Base-by-base conservation (phyloP, 805 yeast genomes). In the Scheffersomyces lignosus region DNA sequence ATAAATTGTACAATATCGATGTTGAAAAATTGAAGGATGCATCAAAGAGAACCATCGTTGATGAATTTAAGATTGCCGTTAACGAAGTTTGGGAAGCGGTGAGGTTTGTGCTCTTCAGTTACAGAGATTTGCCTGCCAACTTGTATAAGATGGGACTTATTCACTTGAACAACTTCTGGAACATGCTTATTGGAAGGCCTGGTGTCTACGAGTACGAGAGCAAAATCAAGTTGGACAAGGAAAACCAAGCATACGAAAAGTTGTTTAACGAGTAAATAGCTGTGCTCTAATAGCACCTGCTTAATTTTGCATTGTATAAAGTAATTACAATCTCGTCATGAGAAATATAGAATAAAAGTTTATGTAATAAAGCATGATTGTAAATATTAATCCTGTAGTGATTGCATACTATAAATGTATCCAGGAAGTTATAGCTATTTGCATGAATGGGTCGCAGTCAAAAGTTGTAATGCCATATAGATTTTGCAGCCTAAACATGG, bases 91-190 rank as follows among this genome's bases (percentile, higher is more conserved):
- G 60, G 41, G 75, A 64, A 9, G 96, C 93, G 0, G 49, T 86
- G 24, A 63, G 60, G 41, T 89, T 87, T 60, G 77, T 91, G 15
- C 58, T 76, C 37, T 53, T 61, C 17, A 80, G 95, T 31, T 90
- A 91, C 60, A 48, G 71, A 33, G 72, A 80, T 27, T 73, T 91
- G 44, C 97, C 97, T 8, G 66, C 68, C 37, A 75, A 80, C 37
- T 27, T 85, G 1, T 78, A 74, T 62, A 71, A 75, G 25, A 45
- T 78, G 37, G 45, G 63, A 7, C 46, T 88, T 33, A 64, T 71
- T 37, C 68, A 79, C 42, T 31, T 76, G 25, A 74, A 73, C 40
- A 64, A 70, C 27, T 71, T 76, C 57, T 91, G 96, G 96, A 81
- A 83, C 52, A 57, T 56, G 25, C 85, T 87, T 54, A 71, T 87